Conservation (phyloP, 1,284 basidiomycete genomes). For the Lentinula novae-zelandiae region DNA sequence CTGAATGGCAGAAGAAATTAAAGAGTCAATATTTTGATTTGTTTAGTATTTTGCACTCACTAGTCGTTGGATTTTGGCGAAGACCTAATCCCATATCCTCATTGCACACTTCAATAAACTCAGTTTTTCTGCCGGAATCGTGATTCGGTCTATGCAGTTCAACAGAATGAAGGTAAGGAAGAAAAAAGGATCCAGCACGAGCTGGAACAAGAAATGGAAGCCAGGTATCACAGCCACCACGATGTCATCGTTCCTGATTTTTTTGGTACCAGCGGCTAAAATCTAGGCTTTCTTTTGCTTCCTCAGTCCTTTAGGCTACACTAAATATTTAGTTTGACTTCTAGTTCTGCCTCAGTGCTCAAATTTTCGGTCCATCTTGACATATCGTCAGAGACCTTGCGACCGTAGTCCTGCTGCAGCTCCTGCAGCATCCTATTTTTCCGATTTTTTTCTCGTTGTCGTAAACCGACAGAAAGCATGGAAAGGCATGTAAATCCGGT, state of each 20-base stretch:
- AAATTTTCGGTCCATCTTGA: too few relatives aligned
- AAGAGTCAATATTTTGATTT: not conserved
- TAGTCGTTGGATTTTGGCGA: not conserved
- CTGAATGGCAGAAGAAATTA: not conserved
- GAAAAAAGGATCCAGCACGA: not conserved
- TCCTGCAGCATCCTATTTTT: too few relatives aligned
- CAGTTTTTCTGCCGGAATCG: not conserved
- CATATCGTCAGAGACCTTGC: too few relatives aligned
- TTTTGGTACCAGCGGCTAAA: slow-evolving; percentile 4
- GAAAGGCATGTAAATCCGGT: too few relatives aligned
- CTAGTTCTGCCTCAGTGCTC: too few relatives aligned
- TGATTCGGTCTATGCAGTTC: not conserved
- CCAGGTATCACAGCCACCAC: not conserved
- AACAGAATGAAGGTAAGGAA: slow-evolving; percentile 7
- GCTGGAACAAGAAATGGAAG: not conserved
- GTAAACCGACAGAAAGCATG: too few relatives aligned
- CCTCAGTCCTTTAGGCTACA: too few relatives aligned
- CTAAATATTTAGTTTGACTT: too few relatives aligned
- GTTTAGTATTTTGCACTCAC: not conserved
- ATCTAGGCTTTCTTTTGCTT: not conserved
- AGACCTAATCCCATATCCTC: slow-evolving; percentile 8
- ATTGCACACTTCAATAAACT: not conserved
- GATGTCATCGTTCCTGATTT: not conserved
- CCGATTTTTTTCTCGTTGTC: too few relatives aligned
- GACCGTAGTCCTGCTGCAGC: too few relatives aligned